phyloP scores from a whole-genome alignment of 768 basidiomycete species.

The Boletus speciosus region DNA sequence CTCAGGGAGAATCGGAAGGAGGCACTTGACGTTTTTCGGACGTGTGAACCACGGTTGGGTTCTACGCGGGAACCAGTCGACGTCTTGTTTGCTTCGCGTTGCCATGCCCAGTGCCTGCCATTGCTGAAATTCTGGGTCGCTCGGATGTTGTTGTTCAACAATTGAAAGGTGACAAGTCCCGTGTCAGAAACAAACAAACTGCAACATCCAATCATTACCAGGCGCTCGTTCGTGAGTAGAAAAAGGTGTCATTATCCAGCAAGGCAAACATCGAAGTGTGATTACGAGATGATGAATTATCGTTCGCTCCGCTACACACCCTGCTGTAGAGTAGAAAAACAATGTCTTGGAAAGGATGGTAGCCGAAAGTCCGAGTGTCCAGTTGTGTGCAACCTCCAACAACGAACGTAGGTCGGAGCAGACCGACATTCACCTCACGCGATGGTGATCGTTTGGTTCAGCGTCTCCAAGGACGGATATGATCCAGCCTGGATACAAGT shows the following conservation, averaged over 20 bases:
- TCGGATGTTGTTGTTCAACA: background rate
- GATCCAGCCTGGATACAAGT: constrained; percentile 29
- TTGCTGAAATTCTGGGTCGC: background rate
- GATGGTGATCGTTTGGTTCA: constrained; percentile 32
- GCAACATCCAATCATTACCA: too few species aligned
- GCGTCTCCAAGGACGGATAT: constrained; percentile 29
- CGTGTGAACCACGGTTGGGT: background rate
- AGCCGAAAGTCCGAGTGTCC: background rate
- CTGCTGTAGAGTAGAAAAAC: background rate
- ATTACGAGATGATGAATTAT: background rate
- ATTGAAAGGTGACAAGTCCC: background rate
- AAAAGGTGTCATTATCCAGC: too few species aligned
- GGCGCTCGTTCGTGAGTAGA: too few species aligned
- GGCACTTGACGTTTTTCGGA: background rate
- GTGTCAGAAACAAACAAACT: too few species aligned
- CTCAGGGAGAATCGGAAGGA: background rate
- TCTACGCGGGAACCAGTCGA: background rate
- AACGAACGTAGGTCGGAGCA: background rate
- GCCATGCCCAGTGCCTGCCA: too few species aligned
- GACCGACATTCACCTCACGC: constrained; percentile 5
- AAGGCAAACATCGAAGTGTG: too few species aligned
- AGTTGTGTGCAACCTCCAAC: background rate
- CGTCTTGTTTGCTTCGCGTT: background rate
- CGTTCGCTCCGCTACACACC: background rate
- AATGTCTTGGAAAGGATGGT: background rate